Base-by-base conservation (phyloP, 345 rosid genomes). In the Carallia brachiata region DNA sequence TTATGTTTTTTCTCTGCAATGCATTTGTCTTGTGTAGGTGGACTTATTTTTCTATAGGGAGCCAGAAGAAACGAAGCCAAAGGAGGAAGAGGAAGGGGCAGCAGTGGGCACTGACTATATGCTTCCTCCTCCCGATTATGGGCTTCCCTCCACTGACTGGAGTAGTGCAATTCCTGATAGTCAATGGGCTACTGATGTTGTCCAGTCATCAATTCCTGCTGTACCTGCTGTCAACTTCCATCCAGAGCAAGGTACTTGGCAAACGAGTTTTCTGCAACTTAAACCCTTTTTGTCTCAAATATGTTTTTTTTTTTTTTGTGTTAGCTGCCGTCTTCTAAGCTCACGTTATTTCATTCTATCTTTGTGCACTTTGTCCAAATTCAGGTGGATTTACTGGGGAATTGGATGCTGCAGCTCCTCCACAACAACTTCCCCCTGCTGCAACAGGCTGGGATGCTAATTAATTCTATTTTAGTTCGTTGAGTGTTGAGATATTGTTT, bases 11-110 rank as follows among this genome's bases (percentile, higher is more conserved):
- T 8, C 32, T 30, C 0, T 5, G 5, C 23, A 7, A 6, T 31
- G 37, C 31, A 27, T 28, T 8, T 54, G 36, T 6, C 16, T 1
- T 73, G 16, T 73, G 62, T 63, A 73, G 77, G 77, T 73, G 32
- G 77, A 73, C 67, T 54, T 73, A 18, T 73, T 73, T 36, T 73
- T 73, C 67, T 73, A 73, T 27, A 61, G 77, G 57, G 77, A 73
- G 34, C 77, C 77, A 52, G 77, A 73, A 40, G 77, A 73, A 67
- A 47, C 71, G 36, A 73, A 73, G 68, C 66, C 58, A 36, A 23
- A 23, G 32, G 13, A 55, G 31, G 60, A 55, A 55, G 60, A 55
- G 60, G 60, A 55, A 23, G 60, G 31, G 31, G 31, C 60, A 55
- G 27, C 2, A 23, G 30, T 28, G 10, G 13, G 30, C 23, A 5